Evolutionary conservation across 2,329 filamentous ascomycete species (phyloP).

Genomic region (Stenocarpella maydis): DNA sequence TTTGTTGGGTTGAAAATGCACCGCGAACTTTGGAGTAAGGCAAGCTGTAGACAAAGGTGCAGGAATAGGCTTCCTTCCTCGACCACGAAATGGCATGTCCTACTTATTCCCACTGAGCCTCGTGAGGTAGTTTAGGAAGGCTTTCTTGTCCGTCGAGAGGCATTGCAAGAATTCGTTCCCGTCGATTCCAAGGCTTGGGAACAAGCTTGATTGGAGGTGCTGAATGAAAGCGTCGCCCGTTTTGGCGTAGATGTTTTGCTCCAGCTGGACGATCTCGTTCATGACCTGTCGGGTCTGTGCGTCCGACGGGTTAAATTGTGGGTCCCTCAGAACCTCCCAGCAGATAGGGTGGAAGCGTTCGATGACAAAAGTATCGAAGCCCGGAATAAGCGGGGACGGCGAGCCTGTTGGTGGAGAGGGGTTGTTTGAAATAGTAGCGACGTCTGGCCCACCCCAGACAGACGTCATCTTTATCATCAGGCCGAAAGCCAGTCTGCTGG

Average conservation of each 20-base stretch:
- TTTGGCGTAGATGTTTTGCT: constrained; percentile 91
- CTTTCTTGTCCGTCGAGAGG: constrained; percentile 68
- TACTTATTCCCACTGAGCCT: constrained; percentile 44
- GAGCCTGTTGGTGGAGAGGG: constrained; percentile 59
- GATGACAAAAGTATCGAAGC: constrained; percentile 92
- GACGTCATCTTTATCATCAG: constrained; percentile 84
- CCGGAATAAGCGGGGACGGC: constrained; percentile 72
- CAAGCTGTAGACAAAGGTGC: not conserved
- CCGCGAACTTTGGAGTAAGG: not conserved
- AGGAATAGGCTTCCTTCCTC: constrained; percentile 17
- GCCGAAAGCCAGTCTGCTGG: constrained; percentile 78
- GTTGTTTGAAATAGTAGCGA: constrained; percentile 64
- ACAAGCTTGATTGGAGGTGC: constrained; percentile 69
- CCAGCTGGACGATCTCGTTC: constrained; percentile 84
- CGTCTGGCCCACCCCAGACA: constrained; percentile 90
- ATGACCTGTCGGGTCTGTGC: constrained; percentile 90
- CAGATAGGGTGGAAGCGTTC: constrained; percentile 86
- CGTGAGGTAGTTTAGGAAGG: constrained; percentile 70
- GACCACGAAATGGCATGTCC: not conserved
- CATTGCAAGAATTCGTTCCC: constrained; percentile 66
- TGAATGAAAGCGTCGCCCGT: constrained; percentile 83
- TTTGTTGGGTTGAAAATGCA: not conserved
- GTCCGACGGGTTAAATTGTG: constrained; percentile 82
- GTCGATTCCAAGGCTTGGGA: constrained; percentile 71
- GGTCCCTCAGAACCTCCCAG: constrained; percentile 86